These are phyloP conservation scores for Adansonia rubrostipa DNA, from an alignment of 441 rosid genomes.

Conservation along the genomic window DNA sequence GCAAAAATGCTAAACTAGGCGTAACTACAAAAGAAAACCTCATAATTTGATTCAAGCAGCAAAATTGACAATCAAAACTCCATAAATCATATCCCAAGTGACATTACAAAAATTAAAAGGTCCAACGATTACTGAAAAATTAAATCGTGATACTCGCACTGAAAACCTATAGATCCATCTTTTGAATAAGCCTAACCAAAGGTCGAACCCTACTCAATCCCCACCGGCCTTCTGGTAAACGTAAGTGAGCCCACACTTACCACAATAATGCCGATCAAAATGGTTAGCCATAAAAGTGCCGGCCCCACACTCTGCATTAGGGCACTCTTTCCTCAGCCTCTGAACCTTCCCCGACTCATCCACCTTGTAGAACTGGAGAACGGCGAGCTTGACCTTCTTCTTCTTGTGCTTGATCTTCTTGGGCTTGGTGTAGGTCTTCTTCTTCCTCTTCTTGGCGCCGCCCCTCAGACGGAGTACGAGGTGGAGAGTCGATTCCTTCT, in stretches of 20 bases:
- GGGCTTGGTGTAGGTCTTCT: too few species aligned
- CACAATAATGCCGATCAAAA: too few species aligned
- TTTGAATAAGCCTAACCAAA: not conserved
- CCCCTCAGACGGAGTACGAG: constrained; percentile 71
- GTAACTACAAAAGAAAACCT: too few species aligned
- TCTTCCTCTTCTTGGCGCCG: constrained; percentile 81
- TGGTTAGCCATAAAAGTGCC: too few species aligned
- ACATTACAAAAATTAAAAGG: not conserved
- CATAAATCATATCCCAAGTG: constrained; percentile 5
- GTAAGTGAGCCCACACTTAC: too few species aligned
- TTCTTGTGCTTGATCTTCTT: constrained; percentile 38
- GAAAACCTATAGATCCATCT: not conserved
- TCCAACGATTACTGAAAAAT: not conserved
- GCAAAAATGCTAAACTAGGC: too few species aligned
- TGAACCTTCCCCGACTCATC: constrained; percentile 53
- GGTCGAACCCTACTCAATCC: constrained; percentile 40
- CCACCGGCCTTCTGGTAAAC: constrained; percentile 55
- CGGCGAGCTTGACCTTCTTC: constrained; percentile 81
- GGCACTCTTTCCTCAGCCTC: too few species aligned
- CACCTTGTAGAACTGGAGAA: constrained; percentile 53
- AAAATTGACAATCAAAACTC: constrained; percentile 7
- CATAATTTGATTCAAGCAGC: constrained; percentile 13
- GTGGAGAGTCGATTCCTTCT: constrained; percentile 83
- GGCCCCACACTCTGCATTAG: too few species aligned
- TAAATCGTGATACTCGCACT: not conserved